These are phyloP conservation scores for Fraxinus nigra DNA, from an alignment of 305 asterid genomes.

Conservation along the genomic window DNA sequence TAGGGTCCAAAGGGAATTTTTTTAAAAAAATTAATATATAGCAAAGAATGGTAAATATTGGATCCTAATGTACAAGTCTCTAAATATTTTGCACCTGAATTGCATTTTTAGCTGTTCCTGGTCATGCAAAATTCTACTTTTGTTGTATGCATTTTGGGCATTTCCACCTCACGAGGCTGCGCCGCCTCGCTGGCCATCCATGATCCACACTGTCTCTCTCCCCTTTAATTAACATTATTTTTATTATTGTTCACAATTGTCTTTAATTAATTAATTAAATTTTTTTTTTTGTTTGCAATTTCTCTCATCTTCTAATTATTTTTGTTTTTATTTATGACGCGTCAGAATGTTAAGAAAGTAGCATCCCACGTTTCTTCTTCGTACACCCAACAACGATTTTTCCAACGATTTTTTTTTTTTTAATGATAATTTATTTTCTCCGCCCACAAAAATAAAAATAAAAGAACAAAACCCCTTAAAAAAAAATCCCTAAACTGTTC, in stretches of 20 bases:
- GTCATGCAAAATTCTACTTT: no score
- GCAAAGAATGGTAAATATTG: no score
- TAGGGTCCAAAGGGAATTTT: background rate
- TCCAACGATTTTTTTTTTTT: background rate
- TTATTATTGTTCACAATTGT: background rate
- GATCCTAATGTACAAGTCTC: no score
- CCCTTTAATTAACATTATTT: background rate
- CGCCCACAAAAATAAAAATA: background rate
- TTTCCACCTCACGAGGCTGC: background rate
- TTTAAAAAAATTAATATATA: no score
- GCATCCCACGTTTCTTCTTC: background rate
- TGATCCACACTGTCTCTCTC: background rate
- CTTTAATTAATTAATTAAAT: background rate
- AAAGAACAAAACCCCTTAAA: slow-evolving; percentile 14
- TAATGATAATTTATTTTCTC: background rate
- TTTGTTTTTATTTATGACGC: background rate
- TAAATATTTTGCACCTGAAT: no score
- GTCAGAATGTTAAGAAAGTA: background rate
- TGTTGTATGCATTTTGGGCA: background rate
- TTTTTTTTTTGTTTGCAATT: background rate
- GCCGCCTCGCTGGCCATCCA: background rate
- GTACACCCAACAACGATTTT: background rate
- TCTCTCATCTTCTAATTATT: background rate
- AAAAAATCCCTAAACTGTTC: slow-evolving; percentile 10
- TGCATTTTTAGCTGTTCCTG: no score